Conservation (phyloP, 179 eudicot species). For the Camellia oleifera region DNA sequence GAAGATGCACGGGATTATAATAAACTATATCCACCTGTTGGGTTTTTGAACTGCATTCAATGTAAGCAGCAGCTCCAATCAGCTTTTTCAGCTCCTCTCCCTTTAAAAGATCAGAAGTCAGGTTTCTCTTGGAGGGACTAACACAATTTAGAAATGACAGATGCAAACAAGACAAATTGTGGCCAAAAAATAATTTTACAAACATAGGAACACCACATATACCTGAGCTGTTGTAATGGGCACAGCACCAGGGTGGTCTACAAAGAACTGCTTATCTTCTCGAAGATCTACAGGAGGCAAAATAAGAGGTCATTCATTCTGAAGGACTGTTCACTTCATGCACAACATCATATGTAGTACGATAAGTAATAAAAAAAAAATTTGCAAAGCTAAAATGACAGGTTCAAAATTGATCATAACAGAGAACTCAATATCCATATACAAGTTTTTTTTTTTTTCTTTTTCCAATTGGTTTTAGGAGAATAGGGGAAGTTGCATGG, state of each 20-base stretch:
- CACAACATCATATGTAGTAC: not conserved
- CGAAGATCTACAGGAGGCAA: slow-evolving; percentile 56
- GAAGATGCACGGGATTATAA: not conserved
- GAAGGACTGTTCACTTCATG: not conserved
- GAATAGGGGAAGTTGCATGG: too few relatives aligned
- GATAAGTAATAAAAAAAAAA: not conserved
- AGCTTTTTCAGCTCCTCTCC: slow-evolving; percentile 79
- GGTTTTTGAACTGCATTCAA: slow-evolving; percentile 88
- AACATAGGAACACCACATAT: slow-evolving; percentile 5
- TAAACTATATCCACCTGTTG: slow-evolving; percentile 58
- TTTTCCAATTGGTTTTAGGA: too few relatives aligned
- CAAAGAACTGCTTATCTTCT: slow-evolving; percentile 66
- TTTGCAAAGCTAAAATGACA: not conserved
- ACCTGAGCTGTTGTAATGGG: slow-evolving; percentile 75
- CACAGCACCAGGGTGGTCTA: slow-evolving; percentile 74
- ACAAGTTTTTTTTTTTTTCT: too few relatives aligned
- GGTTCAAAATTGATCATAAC: not conserved
- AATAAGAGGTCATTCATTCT: not conserved
- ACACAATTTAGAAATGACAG: not conserved
- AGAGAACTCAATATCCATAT: not conserved
- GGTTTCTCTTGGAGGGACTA: not conserved
- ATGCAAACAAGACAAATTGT: not conserved
- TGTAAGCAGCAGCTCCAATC: slow-evolving; percentile 82
- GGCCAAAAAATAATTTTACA: slow-evolving; percentile 1
- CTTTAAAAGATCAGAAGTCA: slow-evolving; percentile 28